Evolutionary conservation across 352 stramenopile genomes (phyloP).

Genomic region (Blastocystis sp.): DNA sequence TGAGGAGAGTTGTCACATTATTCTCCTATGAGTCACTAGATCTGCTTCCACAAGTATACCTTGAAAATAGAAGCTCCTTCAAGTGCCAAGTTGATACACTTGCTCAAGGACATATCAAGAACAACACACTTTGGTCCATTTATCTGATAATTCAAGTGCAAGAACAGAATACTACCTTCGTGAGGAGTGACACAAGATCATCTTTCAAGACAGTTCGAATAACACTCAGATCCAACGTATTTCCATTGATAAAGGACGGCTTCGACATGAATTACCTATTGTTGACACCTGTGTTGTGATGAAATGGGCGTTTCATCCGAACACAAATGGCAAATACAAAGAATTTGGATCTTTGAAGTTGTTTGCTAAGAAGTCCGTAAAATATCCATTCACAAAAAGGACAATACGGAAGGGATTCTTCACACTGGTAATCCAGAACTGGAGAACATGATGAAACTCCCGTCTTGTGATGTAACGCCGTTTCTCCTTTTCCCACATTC

Average conservation of each 20-base stretch:
- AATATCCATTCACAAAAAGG: not conserved
- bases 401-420: not conserved
- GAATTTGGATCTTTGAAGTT: not conserved
- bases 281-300: conserved; percentile 10
- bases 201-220: conserved; percentile 17
- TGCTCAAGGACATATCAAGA: conserved; percentile 45
- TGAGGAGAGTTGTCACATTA: conserved; percentile 22
- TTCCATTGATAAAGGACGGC: not conserved
- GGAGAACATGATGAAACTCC: not conserved
- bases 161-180: not conserved
- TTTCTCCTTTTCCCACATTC: conserved; percentile 11
- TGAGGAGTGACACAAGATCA: not conserved
- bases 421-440: not conserved
- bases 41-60: not conserved
- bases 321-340: not conserved
- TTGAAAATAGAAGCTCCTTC: conserved; percentile 54
- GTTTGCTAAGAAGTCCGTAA: not conserved
- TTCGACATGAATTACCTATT: conserved; percentile 13
- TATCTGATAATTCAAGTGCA: not conserved
- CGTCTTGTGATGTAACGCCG: not conserved
- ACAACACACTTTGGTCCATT: conserved; percentile 49
- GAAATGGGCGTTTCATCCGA: conserved; percentile 26
- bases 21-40: not conserved
- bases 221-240: conserved; percentile 4
- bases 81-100: conserved; percentile 41